Base-by-base conservation (phyloP, 768 basidiomycete species). In the Leccinum incarnatum region DNA sequence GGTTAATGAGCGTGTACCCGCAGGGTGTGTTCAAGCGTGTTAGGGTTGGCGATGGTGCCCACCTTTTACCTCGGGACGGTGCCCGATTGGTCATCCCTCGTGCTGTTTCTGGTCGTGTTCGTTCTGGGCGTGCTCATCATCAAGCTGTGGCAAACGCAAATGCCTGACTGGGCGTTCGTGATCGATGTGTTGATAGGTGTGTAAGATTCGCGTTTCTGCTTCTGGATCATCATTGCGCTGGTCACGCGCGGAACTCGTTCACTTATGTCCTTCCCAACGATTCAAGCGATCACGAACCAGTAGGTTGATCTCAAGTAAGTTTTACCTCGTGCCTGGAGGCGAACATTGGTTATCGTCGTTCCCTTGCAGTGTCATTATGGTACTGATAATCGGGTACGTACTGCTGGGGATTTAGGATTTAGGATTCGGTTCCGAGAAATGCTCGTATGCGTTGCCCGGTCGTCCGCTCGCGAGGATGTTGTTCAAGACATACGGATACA, bases 401-500 rank as follows among this genome's bases (percentile, higher is more conserved):
- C 23, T 25, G 73, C 19, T 92, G 23, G 23, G 23, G 23, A 25
- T 25, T 25, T 25, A 25, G 23, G 23, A 25, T 25, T 25, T 25
- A 25, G 23, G 23, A 25, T 25, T 25, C 23, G 23, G 23, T 25
- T 25, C 23, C 23, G 23, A 25, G 23, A 25, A 25, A 25, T 25
- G 23, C 23, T 25, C 23, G 23, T 25, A 91, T 65, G 83, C 81
- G 25, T 79, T 90, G 45, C 91, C 91, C 14, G 91, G 92, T 2
- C 82, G 81, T 14, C 89, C 91, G 5, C 70, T 91, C 56, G 90
- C 91, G 0, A 89, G 85, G 80, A 91, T 93, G 90, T 76, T 92
- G 77, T 91, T 91, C 81, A 92, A 90, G 81, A 88, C 87, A 0
- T 90, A 79, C 79, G 88, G 90, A 30, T 90, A 89, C 65, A 85